Conservation (phyloP, 768 basidiomycete genomes). For the Trametes sanguinea region DNA sequence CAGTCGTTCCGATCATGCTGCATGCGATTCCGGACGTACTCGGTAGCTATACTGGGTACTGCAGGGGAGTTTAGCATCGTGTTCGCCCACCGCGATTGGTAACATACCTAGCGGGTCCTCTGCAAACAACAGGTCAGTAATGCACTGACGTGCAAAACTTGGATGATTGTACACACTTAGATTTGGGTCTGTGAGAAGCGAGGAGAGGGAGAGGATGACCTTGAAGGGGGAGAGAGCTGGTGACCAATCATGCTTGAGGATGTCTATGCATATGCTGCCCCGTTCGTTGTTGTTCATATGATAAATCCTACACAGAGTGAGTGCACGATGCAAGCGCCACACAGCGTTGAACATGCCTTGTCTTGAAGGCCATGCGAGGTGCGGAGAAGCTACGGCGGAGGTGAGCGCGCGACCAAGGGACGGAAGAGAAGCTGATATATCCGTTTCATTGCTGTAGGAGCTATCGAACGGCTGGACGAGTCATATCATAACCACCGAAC, state of each 20-base stretch:
- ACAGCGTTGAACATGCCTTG: slow-evolving; percentile 48
- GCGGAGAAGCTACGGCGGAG: slow-evolving; percentile 64
- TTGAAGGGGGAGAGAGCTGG: slow-evolving; percentile 93
- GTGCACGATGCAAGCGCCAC: no score
- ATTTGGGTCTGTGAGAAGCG: slow-evolving; percentile 91
- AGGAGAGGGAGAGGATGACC: slow-evolving; percentile 91
- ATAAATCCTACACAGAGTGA: slow-evolving; percentile 39
- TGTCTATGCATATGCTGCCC: slow-evolving; percentile 84
- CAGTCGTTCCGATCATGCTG: slow-evolving; percentile 75
- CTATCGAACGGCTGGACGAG: no score
- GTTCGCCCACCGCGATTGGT: not conserved
- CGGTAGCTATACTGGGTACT: slow-evolving; percentile 74
- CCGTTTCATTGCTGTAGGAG: no score
- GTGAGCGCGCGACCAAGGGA: slow-evolving; percentile 2
- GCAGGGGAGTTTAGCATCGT: not conserved
- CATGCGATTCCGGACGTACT: slow-evolving; percentile 64
- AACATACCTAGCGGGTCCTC: slow-evolving; percentile 70
- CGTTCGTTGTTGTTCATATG: slow-evolving; percentile 89
- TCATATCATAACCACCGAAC: slow-evolving; percentile 35
- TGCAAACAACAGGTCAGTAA: slow-evolving; percentile 27
- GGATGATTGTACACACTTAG: slow-evolving; percentile 58
- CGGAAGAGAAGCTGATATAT: not conserved
- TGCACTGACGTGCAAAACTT: slow-evolving; percentile 1
- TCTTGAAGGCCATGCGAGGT: slow-evolving; percentile 73
- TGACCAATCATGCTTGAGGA: slow-evolving; percentile 93